These are phyloP conservation scores for Nigrospora sphaerica DNA, from an alignment of 2,329 filamentous ascomycete genomes.

Conservation along the genomic window DNA sequence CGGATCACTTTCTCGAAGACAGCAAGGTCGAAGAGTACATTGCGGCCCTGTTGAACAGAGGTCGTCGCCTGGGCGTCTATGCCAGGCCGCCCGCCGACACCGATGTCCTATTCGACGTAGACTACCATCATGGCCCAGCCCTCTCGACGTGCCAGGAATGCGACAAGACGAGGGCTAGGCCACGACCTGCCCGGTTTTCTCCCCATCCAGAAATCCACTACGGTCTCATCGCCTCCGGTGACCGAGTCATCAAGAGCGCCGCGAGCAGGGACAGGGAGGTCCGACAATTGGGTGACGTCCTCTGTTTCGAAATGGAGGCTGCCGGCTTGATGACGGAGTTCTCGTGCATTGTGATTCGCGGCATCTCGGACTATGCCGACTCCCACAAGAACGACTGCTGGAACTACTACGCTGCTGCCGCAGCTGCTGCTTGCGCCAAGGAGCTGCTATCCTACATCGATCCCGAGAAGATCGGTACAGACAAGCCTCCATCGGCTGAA, in stretches of 20 bases:
- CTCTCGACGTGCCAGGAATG: constrained; percentile 2
- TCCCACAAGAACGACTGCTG: constrained; percentile 6
- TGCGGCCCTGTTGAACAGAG: constrained; percentile 4
- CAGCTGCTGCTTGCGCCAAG: background rate
- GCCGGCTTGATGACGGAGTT: constrained; percentile 3
- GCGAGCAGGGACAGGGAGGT: background rate
- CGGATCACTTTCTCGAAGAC: constrained; percentile 6
- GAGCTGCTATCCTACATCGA: background rate
- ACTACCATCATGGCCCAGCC: constrained; percentile 2
- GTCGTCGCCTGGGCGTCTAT: constrained; percentile 5
- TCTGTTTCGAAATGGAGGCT: constrained; percentile 11
- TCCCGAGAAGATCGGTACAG: no score
- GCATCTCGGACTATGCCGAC: constrained; percentile 7
- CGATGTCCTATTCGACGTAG: constrained; percentile 9
- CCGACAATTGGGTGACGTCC: constrained; percentile 12
- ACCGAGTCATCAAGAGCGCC: constrained; percentile 20
- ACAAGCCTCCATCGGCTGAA: no score
- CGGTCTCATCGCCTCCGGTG: constrained; percentile 25
- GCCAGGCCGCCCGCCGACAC: constrained; percentile 2
- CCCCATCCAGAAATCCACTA: constrained; percentile 22
- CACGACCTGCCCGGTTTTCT: background rate
- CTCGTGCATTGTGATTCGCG: constrained; percentile 3
- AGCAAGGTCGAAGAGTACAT: constrained; percentile 6
- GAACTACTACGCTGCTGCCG: background rate
- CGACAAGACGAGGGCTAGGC: background rate